Percentiles rank a stretch among this genome's conserved stretches.
Conservation (phyloP, 345 rosid species). For the Viola odorata region DNA sequence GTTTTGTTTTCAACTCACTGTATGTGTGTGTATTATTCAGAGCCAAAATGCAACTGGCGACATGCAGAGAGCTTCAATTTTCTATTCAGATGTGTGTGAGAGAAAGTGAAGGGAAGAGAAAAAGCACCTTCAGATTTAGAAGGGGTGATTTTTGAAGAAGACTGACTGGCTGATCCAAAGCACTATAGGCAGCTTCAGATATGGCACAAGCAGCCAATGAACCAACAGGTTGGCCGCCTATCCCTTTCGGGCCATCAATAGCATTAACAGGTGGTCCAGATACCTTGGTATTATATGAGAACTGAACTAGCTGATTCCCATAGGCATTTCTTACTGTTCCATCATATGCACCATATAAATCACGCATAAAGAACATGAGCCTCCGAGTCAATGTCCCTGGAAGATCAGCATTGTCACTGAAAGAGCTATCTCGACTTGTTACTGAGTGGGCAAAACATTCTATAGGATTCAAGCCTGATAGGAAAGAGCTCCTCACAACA, state of each 20-base stretch:
- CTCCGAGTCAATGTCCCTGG: conserved; percentile 82
- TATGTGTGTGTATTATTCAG: too few species aligned
- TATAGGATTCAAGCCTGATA: conserved; percentile 69
- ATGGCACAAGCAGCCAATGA: conserved; percentile 78
- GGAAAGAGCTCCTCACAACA: conserved; percentile 64
- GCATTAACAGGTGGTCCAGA: conserved; percentile 1
- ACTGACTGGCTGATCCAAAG: conserved; percentile 90
- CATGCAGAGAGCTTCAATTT: too few species aligned
- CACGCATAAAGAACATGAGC: conserved; percentile 87
- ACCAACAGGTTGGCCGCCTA: conserved; percentile 74
- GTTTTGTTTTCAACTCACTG: too few species aligned
- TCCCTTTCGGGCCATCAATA: conserved; percentile 19
- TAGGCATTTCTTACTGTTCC: conserved; percentile 82
- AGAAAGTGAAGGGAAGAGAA: conserved; percentile 22
- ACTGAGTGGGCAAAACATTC: conserved; percentile 88
- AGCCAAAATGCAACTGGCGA: too few species aligned
- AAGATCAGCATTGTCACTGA: conserved; percentile 90
- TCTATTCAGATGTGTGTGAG: too few species aligned
- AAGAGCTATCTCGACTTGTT: conserved; percentile 72
- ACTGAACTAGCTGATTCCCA: conserved; percentile 76
- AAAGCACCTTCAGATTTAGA: conserved; percentile 58
- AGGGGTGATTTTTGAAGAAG: conserved; percentile 74
- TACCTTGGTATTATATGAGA: conserved; percentile 37
- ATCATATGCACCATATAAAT: conserved; percentile 62
- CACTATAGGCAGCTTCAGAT: conserved; percentile 93